Evolutionary conservation across 768 basidiomycete species (phyloP).

Genomic region (Porpolomopsis calyptriformis): DNA sequence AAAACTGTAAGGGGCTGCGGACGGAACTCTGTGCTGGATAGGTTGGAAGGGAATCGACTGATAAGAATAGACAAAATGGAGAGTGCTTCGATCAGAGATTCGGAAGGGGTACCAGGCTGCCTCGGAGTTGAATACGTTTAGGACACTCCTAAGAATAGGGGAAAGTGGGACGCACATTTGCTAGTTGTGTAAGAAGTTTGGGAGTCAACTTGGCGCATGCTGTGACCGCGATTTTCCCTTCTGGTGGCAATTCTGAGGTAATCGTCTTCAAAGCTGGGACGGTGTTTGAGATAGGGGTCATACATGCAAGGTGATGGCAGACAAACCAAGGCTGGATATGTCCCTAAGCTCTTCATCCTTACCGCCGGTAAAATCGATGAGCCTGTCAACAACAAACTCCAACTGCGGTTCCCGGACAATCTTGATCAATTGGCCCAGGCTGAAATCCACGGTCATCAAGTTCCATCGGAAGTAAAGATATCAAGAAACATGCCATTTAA

Average conservation of each 20-base stretch:
- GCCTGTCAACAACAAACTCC: conserved; percentile 78
- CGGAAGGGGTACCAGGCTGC: conserved; percentile 61
- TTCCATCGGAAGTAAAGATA: background rate
- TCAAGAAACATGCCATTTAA: conserved; percentile 63
- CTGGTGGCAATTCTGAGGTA: conserved; percentile 77
- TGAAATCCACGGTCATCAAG: conserved; percentile 21
- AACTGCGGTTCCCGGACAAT: conserved; percentile 75
- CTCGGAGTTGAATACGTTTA: conserved; percentile 4
- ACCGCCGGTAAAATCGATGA: conserved; percentile 76
- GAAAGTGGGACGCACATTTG: conserved; percentile 41
- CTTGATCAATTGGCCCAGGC: conserved; percentile 84
- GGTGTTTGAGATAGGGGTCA: conserved; percentile 1
- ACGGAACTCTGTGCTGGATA: conserved; percentile 41
- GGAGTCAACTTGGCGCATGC: conserved; percentile 80
- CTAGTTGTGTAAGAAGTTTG: conserved; percentile 68
- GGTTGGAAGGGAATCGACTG: conserved; percentile 66
- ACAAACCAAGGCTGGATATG: conserved; percentile 82
- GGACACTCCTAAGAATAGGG: background rate
- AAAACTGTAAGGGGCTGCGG: conserved; percentile 57
- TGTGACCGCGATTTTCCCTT: conserved; percentile 66
- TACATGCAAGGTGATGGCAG: background rate
- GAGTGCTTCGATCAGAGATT: conserved; percentile 74
- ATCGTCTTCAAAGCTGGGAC: conserved; percentile 83
- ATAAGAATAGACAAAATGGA: conserved; percentile 84
- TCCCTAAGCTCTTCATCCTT: conserved; percentile 91